Base-by-base conservation (phyloP, 164 flowering plant genomes). In the Vitis rupestris region DNA sequence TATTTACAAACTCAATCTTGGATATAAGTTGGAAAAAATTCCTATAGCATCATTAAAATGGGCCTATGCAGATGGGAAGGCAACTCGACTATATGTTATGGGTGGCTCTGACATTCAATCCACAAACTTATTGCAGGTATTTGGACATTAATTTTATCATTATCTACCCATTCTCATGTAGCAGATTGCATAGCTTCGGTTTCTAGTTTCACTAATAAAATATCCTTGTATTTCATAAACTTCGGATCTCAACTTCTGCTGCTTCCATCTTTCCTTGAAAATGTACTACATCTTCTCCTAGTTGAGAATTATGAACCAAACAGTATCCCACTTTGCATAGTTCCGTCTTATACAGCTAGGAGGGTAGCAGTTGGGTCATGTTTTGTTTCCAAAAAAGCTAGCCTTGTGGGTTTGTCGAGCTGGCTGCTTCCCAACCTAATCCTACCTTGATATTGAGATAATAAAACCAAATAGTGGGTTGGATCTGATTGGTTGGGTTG, bases 31-130 rank as follows among this genome's bases (percentile, higher is more conserved):
- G 69, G 95, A 94, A n/a, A 92, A 84, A 73, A 77, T 78, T 73
- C 97, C 99, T 23, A 87, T 94, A 67, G 74, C 76, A 49, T 85
- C 83, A 19, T 67, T 94, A 59, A 89, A 81, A 75, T 94, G 97
- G 90, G 76, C 72, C 50, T 70, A 83, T 74, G 87, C 84, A 23
- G 93, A 88, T 77, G 97, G 88, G 66, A 92, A 83, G 76, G 76
- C 87, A 58, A 87, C 89, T 77, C 87, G 93, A 50, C 76, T 92
- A 55, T 92, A 90, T 70, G 83, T 83, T 11, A 81, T 82, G 65
- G 99, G 97, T 63, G 82, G 73, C 17, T 74, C 88, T 3, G 83
- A 80, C 60, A 48, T 55, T 53, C 68, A 59, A 16, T 82, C 87
- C 7, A 59, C 86, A 14, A 89, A 82, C 74, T 76, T 79, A 76